A percentile compares a stretch with the other conserved stretches of the same genome.
These are phyloP conservation scores for Starmerella vaccinii DNA, from an alignment of 805 yeast species.

Conservation along the genomic window DNA sequence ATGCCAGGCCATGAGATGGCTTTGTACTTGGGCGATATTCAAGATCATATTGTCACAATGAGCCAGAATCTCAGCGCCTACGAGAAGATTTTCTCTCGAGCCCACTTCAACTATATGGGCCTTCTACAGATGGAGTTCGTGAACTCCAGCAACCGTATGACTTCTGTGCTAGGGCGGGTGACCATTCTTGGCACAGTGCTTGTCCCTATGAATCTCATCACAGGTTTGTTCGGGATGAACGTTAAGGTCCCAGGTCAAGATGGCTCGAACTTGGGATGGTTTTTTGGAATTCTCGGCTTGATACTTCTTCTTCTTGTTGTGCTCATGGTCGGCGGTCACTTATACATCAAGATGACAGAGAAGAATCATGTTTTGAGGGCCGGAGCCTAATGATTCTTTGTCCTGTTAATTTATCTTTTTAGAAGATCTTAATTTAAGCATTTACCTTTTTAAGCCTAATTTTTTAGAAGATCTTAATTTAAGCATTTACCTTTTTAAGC, in stretches of 20 bases:
- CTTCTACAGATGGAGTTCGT: constrained; percentile 90
- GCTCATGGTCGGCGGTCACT: constrained; percentile 35
- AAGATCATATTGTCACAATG: constrained; percentile 95
- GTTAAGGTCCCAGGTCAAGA: constrained; percentile 71
- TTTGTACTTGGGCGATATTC: constrained; percentile 85
- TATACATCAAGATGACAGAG: constrained; percentile 14
- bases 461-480: no score
- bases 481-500: no score
- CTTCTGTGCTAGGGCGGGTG: constrained; percentile 78
- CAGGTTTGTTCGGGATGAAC: constrained; percentile 95
- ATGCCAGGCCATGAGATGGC: constrained; percentile 85
- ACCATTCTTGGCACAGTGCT: constrained; percentile 83
- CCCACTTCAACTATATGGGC: constrained; percentile 86
- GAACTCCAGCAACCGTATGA: constrained; percentile 71
- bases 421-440: no score
- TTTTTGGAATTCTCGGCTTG: constrained; percentile 54
- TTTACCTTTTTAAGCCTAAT: no score
- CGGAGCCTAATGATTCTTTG: neutral
- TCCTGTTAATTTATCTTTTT: no score
- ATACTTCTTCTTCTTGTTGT: constrained; percentile 36
- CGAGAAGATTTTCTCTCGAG: constrained; percentile 85
- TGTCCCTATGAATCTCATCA: constrained; percentile 79
- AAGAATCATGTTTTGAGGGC: neutral
- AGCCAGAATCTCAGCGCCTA: constrained; percentile 79
- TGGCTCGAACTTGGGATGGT: constrained; percentile 46